phyloP scores from a whole-genome alignment of 768 basidiomycete species.

The Cystobasidium tubakii region DNA sequence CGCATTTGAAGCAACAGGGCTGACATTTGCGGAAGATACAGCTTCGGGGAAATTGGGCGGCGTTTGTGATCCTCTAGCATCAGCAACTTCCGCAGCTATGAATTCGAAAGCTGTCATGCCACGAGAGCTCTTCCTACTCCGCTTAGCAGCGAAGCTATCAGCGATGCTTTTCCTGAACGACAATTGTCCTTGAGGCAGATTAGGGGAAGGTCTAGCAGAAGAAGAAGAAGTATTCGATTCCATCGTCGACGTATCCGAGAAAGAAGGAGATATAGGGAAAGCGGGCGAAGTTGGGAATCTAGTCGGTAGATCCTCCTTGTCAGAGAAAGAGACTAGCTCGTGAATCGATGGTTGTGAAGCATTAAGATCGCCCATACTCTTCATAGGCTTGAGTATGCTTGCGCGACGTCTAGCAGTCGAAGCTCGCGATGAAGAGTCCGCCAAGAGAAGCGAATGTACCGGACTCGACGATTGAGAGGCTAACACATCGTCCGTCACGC shows the following conservation, averaged over 20 bases:
- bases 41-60: not conserved
- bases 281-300: not conserved
- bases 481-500: not conserved
- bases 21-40: not conserved
- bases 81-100: not conserved
- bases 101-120: slow-evolving; percentile 1
- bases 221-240: not conserved
- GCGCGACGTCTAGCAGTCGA: not conserved
- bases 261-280: not conserved
- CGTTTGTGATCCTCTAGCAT: not conserved
- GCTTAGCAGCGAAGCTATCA: not conserved
- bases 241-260: slow-evolving; percentile 7
- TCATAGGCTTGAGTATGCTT: slow-evolving; percentile 23
- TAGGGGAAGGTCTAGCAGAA: not conserved
- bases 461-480: not conserved
- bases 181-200: not conserved
- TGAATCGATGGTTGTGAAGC: slow-evolving; percentile 16
- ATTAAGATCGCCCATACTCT: slow-evolving; percentile 20
- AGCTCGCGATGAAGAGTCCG: not conserved
- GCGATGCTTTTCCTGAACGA: not conserved
- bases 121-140: slow-evolving; percentile 9
- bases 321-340: not conserved
- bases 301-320: not conserved
- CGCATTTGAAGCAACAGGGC: not conserved
- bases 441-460: slow-evolving; percentile 26